Evolutionary conservation across 1,284 basidiomycete species (phyloP), one percentile per base, ranked within the genome.

Genomic region (Anthracocystis walkeri): DNA sequence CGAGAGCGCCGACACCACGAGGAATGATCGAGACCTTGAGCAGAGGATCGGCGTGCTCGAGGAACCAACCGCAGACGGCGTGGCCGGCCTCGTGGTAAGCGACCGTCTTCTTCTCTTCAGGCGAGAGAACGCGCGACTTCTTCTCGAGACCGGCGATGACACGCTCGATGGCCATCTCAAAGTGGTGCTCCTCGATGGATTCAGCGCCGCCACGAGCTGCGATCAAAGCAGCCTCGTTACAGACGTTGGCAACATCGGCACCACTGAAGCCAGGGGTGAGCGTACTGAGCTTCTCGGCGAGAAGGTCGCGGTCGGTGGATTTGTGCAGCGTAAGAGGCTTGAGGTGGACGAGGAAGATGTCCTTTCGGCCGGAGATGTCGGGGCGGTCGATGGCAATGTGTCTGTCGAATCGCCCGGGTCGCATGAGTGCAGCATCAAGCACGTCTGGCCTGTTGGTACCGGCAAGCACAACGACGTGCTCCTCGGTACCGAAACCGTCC

Each of bases 71-170:
- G 82, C 94, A 96, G 53, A 99, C 92, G 25, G 97, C 96, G 86
- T 99, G 96, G 1, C 96, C 97, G 35, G 97, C 97, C 88, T 99
- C 97, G 86, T 99, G 97, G 86, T 99, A 98, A 3, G 97, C 97
- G 35, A 99, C 96, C 0, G 93, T 98, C 87, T 91, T 95, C 91
- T 99, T 99, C 89, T 99, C 97, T 78, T 97, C 93, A 42, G 92
- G 90, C 80, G 92, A 95, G 52, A 99, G 88, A 42, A 99, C 92
- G 69, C 95, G 89, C 75, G 92, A 94, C 90, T 98, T 98, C 85
- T 93, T 90, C 89, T 99, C 96, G 75, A 99, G 87, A 56, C 97
- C 97, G 61, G 95, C 96, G 78, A 99, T 96, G 52, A 99, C 97
- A 65, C 96, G 90, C 88, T 99, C 96, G 76, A 99, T 98, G 10